Conservation (phyloP, 2,329 filamentous ascomycete species). For the Alternaria arbusti region DNA sequence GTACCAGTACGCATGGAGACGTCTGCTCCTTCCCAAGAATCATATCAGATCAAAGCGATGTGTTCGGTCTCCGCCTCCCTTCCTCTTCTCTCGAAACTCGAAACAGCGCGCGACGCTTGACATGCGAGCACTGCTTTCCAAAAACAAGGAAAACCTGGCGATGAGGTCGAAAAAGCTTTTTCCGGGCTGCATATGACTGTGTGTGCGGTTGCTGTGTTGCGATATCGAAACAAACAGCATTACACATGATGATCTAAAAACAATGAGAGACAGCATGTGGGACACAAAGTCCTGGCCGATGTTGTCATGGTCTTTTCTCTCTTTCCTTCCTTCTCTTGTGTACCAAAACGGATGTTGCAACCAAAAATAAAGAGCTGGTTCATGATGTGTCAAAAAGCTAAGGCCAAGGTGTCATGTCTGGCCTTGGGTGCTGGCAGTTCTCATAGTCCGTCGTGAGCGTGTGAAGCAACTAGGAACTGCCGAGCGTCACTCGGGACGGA, state of each 20-base stretch:
- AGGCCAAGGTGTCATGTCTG: too few species aligned
- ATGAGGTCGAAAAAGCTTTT: too few species aligned
- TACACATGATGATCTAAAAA: too few species aligned
- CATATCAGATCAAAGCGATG: not conserved
- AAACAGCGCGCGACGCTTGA: not conserved
- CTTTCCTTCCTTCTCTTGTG: not conserved
- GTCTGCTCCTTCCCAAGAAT: not conserved
- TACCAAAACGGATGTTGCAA: fast-evolving
- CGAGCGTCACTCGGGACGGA: too few species aligned
- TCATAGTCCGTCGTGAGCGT: too few species aligned
- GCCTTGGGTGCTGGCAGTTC: not conserved
- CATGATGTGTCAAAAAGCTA: not conserved
- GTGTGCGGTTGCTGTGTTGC: not conserved
- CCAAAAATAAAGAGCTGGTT: not conserved
- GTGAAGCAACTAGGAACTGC: too few species aligned
- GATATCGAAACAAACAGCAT: too few species aligned
- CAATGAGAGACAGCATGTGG: too few species aligned
- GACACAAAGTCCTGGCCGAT: too few species aligned
- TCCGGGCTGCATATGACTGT: too few species aligned
- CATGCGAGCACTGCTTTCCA: not conserved
- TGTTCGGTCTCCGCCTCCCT: not conserved
- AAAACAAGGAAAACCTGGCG: not conserved
- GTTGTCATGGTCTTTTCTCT: too few species aligned
- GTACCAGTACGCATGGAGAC: too few species aligned
- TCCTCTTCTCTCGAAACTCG: not conserved